These are phyloP conservation scores for Chlorella sorokiniana DNA, from an alignment of 139 green algal species.

Conservation along the genomic window DNA sequence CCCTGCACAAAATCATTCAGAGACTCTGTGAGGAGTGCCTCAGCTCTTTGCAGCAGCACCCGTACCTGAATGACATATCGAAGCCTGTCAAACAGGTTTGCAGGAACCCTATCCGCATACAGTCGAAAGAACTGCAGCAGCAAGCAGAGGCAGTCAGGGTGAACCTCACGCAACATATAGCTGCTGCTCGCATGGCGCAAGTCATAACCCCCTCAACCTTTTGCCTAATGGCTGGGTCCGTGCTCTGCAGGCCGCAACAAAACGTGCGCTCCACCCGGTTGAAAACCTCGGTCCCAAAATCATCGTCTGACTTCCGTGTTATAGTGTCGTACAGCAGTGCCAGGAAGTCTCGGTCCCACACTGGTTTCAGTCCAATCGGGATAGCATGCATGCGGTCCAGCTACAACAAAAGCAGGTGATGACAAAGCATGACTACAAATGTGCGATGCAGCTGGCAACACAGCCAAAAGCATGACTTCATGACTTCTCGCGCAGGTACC, in stretches of 20 bases:
- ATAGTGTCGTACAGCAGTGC: slow-evolving; percentile 62
- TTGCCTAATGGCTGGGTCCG: slow-evolving; percentile 48
- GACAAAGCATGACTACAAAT: background rate
- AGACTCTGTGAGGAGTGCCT: too few relatives aligned
- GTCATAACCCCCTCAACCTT: background rate
- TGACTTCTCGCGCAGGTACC: background rate
- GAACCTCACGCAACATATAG: background rate
- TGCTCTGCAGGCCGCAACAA: slow-evolving; percentile 85
- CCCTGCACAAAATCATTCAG: slow-evolving; percentile 10
- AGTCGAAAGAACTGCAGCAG: slow-evolving; percentile 84
- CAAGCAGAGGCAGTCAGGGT: background rate
- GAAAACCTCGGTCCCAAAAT: slow-evolving; percentile 72
- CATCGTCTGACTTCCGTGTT: slow-evolving; percentile 22
- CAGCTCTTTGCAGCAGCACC: too few relatives aligned
- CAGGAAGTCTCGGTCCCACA: slow-evolving; percentile 81
- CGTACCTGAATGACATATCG: slow-evolving; percentile 83
- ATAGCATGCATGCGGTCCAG: slow-evolving; percentile 53
- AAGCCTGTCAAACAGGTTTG: slow-evolving; percentile 86
- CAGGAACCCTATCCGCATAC: slow-evolving; percentile 78
- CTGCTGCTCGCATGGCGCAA: background rate
- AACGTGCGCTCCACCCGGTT: slow-evolving; percentile 88
- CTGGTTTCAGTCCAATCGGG: slow-evolving; percentile 14
- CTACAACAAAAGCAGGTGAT: slow-evolving; percentile 12
- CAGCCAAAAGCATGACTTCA: background rate
- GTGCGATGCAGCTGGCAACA: too few relatives aligned